Conservation (phyloP, 2,329 filamentous ascomycete genomes). For the Emmonsia crescens region DNA sequence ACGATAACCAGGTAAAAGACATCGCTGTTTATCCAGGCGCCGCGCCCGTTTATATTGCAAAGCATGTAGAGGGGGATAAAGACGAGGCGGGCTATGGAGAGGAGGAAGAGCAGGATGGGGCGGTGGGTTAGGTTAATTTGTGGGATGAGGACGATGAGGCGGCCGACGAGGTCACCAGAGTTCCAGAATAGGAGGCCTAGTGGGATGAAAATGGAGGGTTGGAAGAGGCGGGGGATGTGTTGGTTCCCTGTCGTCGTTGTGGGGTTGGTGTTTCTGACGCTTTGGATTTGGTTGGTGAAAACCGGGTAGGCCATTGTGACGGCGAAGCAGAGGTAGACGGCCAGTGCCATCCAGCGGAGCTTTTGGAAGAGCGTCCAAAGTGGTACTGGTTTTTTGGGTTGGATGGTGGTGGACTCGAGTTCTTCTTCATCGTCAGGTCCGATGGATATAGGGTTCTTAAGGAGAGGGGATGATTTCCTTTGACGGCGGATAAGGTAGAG, state of each 20-base stretch:
- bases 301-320: conserved; percentile 93
- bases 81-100: conserved; percentile 53
- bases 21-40: conserved; percentile 66
- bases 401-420: conserved; percentile 23
- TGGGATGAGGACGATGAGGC: conserved; percentile 54
- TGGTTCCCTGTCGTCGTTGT: conserved; percentile 23
- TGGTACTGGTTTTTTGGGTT: conserved; percentile 39
- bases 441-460: conserved; percentile 24
- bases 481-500: conserved; percentile 56
- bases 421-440: conserved; percentile 31
- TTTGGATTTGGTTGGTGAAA: conserved; percentile 62
- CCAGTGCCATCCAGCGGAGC: conserved; percentile 64
- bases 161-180: conserved; percentile 68
- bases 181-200: conserved; percentile 93
- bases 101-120: conserved; percentile 56
- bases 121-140: conserved; percentile 46
- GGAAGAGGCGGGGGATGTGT: conserved; percentile 48
- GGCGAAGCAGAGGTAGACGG: conserved; percentile 69
- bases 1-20: conserved; percentile 78
- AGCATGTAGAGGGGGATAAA: conserved; percentile 81
- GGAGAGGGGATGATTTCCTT: neutral
- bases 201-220: conserved; percentile 72
- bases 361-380: conserved; percentile 62
- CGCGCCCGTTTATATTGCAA: conserved; percentile 73
- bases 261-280: conserved; percentile 30